Conservation (phyloP, 2,329 filamentous ascomycete species). For the Ophiocordyceps camponoti-leonardi region DNA sequence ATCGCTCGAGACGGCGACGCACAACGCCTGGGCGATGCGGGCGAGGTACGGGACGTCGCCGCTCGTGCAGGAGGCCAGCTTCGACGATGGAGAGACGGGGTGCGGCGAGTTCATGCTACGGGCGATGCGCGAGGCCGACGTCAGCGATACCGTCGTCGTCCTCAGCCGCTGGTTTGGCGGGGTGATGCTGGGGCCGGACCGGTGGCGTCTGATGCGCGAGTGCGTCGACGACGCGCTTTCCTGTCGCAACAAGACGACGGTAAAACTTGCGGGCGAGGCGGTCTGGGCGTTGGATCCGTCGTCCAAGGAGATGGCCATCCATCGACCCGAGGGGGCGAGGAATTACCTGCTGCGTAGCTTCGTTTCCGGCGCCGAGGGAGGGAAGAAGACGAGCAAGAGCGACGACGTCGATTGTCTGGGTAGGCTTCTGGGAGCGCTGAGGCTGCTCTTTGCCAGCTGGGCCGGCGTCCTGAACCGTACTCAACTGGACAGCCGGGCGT, state of each 20-base stretch:
- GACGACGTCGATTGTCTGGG: conserved; percentile 43
- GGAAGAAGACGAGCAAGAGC: conserved; percentile 28
- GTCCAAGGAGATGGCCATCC: conserved; percentile 46
- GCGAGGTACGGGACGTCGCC: conserved; percentile 19
- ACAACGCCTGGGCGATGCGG: conserved; percentile 37
- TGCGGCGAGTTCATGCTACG: conserved; percentile 39
- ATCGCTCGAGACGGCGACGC: conserved; percentile 33
- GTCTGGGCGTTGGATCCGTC: conserved; percentile 41
- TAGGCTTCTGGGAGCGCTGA: conserved; percentile 51
- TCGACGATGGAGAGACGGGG: conserved; percentile 45
- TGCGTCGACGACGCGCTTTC: conserved; percentile 37
- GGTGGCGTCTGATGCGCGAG: conserved; percentile 44
- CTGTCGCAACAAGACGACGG: conserved; percentile 23
- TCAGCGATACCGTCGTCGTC: conserved; percentile 36
- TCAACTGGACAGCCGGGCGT: conserved; percentile 61
- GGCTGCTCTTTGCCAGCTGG: conserved; percentile 63
- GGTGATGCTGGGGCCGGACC: conserved; percentile 40
- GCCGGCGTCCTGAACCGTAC: conserved; percentile 37
- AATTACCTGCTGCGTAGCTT: conserved; percentile 44
- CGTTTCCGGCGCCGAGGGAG: conserved; percentile 11
- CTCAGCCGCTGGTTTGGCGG: conserved; percentile 47
- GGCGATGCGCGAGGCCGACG: conserved; percentile 31
- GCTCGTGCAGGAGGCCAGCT: conserved; percentile 29
- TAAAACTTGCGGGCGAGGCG: conserved; percentile 27
- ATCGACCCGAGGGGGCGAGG: conserved; percentile 53